Conservation (phyloP, 495 filamentous ascomycete species). For the Xylaria curta region DNA sequence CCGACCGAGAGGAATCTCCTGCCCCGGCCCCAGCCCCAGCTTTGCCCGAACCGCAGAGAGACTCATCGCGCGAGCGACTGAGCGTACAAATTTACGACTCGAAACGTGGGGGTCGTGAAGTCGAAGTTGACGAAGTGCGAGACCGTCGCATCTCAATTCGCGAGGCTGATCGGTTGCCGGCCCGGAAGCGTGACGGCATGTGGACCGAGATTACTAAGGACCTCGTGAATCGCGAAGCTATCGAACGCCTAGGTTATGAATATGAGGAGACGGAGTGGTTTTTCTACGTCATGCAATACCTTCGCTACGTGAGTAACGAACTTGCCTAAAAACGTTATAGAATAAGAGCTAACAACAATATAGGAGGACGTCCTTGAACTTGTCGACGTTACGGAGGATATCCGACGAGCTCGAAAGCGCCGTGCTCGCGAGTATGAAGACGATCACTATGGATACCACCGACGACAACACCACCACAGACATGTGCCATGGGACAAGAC, state of each 20-base stretch:
- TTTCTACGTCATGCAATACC: constrained; percentile 92
- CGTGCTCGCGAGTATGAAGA: constrained; percentile 85
- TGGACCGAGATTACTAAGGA: constrained; percentile 99
- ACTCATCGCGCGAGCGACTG: constrained; percentile 46
- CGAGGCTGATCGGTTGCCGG: constrained; percentile 34
- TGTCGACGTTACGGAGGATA: constrained; percentile 79
- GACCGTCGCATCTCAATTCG: constrained; percentile 53
- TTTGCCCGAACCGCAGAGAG: constrained; percentile 20
- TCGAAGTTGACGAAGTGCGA: constrained; percentile 53
- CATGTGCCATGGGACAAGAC: constrained; percentile 43
- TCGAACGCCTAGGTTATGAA: constrained; percentile 83
- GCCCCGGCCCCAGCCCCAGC: neutral
- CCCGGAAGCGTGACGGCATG: constrained; percentile 67
- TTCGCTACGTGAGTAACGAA: constrained; percentile 75
- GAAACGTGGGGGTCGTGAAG: constrained; percentile 44
- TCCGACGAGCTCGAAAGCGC: constrained; percentile 75
- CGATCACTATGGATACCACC: constrained; percentile 70
- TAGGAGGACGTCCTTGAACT: constrained; percentile 89
- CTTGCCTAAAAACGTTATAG: neutral
- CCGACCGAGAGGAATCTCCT: constrained; percentile 53
- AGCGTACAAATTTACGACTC: constrained; percentile 55
- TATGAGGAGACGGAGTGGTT: constrained; percentile 90
- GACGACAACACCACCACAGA: constrained; percentile 53
- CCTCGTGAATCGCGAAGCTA: constrained; percentile 84
- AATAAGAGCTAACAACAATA: constrained; percentile 36